Conservation (phyloP, 352 stramenopile species). For the Phytophthora lateralis region DNA sequence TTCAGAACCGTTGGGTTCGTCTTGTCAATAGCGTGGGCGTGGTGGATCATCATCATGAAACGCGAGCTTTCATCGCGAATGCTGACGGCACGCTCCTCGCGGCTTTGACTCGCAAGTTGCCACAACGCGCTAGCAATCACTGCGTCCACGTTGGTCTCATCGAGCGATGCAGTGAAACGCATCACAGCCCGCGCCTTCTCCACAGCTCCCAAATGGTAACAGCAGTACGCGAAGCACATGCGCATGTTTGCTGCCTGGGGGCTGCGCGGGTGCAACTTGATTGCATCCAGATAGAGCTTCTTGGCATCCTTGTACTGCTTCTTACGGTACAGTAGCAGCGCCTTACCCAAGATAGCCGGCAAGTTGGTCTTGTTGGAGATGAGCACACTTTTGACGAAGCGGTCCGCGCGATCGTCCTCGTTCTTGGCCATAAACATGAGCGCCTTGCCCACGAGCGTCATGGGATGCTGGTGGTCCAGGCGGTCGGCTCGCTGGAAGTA, state of each 20-base stretch:
- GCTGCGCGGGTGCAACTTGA: constrained; percentile 92
- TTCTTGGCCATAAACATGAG: constrained; percentile 94
- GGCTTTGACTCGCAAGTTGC: constrained; percentile 84
- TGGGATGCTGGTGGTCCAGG: constrained; percentile 89
- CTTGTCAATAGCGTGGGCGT: constrained; percentile 91
- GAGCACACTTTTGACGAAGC: constrained; percentile 92
- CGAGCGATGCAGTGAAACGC: constrained; percentile 81
- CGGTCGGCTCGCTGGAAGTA: constrained; percentile 90
- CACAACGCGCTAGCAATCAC: constrained; percentile 94
- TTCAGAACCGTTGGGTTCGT: constrained; percentile 94
- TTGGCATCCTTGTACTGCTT: constrained; percentile 92
- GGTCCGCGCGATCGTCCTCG: constrained; percentile 90
- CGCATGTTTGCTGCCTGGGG: constrained; percentile 91
- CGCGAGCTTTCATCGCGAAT: constrained; percentile 89
- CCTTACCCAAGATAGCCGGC: constrained; percentile 85
- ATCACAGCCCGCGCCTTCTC: constrained; percentile 88
- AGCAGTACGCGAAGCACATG: constrained; percentile 97
- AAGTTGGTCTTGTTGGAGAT: constrained; percentile 90
- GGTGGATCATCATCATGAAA: constrained; percentile 92
- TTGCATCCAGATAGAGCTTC: constrained; percentile 94
- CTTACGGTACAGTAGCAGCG: constrained; percentile 86
- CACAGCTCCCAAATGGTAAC: constrained; percentile 93
- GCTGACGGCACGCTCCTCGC: constrained; percentile 73
- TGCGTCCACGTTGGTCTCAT: constrained; percentile 94
- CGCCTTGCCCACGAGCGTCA: constrained; percentile 91